A percentile compares a stretch with the other conserved stretches of the same genome.
These are phyloP conservation scores for Naganishia randhawae DNA, from an alignment of 768 basidiomycete species.

Conservation along the genomic window DNA sequence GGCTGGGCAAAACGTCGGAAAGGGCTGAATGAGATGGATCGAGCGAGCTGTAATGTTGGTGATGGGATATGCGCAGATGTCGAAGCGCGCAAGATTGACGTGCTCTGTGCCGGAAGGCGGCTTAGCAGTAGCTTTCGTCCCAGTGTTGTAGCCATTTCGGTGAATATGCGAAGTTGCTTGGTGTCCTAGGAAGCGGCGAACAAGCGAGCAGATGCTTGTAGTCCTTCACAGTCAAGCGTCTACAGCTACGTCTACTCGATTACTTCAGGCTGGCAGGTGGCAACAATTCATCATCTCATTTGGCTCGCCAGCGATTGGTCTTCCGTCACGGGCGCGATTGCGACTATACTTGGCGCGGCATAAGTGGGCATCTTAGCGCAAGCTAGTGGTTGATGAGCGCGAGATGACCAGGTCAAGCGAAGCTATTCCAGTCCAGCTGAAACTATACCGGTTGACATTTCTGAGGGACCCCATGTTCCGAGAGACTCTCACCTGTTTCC, in stretches of 20 bases:
- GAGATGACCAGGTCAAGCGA: neutral
- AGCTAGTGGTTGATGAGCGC: neutral
- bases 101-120: conserved; percentile 17
- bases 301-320: conserved; percentile 23
- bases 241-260: neutral
- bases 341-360: conserved; percentile 14
- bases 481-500: too few relatives aligned
- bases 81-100: conserved; percentile 17
- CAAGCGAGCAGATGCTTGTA: neutral
- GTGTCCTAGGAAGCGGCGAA: neutral
- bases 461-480: too few relatives aligned
- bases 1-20: conserved; percentile 37
- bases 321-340: conserved; percentile 1
- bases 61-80: conserved; percentile 15
- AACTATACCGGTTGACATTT: too few relatives aligned
- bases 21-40: conserved; percentile 33
- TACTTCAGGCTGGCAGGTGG: neutral
- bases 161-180: neutral
- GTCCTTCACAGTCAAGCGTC: neutral
- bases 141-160: conserved; percentile 14
- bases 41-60: conserved; percentile 37
- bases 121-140: conserved; percentile 15
- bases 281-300: conserved; percentile 15
- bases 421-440: neutral
- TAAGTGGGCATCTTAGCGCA: neutral